Evolutionary conservation across 495 filamentous ascomycete genomes (phyloP).

Genomic region (Neurospora sp.): DNA sequence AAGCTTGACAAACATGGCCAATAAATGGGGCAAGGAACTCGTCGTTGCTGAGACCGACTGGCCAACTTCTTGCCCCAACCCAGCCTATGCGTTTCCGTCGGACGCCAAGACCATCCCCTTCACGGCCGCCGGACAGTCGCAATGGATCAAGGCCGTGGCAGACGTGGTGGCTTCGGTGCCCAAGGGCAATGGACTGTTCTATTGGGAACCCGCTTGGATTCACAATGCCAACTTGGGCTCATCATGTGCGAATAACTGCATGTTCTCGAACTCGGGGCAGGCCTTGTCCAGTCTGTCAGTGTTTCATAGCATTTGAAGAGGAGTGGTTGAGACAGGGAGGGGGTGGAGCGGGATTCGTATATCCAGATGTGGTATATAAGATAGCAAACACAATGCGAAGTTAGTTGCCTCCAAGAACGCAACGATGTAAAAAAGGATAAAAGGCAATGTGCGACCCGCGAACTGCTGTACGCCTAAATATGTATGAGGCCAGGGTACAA

Average conservation of each 20-base stretch:
- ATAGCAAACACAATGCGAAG: background rate
- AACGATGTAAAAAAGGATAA: background rate
- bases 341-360: background rate
- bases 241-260: conserved; percentile 37
- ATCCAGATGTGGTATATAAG: background rate
- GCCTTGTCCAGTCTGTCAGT: conserved; percentile 25
- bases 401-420: background rate
- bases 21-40: conserved; percentile 48
- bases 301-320: conserved; percentile 15
- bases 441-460: background rate
- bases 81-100: conserved; percentile 45
- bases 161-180: conserved; percentile 39
- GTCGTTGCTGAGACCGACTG: conserved; percentile 59
- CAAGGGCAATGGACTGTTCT: conserved; percentile 50
- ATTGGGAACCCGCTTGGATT: conserved; percentile 66
- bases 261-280: conserved; percentile 28
- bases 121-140: conserved; percentile 48
- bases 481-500: background rate
- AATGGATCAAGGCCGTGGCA: conserved; percentile 46
- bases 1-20: conserved; percentile 48
- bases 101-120: conserved; percentile 49
- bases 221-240: conserved; percentile 51
- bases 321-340: background rate
- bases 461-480: background rate
- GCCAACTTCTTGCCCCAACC: conserved; percentile 50